These are phyloP conservation scores for Calonectria montana DNA, from an alignment of 2,329 filamentous ascomycete species.

Conservation along the genomic window DNA sequence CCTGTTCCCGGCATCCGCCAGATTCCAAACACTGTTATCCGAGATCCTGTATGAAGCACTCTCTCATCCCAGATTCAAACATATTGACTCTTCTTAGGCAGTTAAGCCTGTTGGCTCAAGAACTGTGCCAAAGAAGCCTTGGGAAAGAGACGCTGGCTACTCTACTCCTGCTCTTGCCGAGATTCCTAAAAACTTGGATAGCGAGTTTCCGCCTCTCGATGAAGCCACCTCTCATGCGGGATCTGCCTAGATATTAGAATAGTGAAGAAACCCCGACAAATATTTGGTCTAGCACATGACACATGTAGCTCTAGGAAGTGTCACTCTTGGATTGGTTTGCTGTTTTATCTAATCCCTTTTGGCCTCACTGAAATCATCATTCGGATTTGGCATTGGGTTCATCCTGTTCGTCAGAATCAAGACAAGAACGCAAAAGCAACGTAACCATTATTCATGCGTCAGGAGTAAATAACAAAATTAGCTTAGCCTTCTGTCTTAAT, in stretches of 20 bases:
- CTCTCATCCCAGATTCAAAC: not conserved
- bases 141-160: conserved; percentile 72
- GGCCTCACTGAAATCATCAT: not conserved
- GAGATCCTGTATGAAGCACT: conserved; percentile 69
- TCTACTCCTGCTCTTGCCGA: conserved; percentile 32
- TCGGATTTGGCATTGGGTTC: not conserved
- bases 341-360: not conserved
- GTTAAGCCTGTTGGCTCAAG: conserved; percentile 61
- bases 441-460: conserved; percentile 37
- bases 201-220: conserved; percentile 49
- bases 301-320: conserved; percentile 25
- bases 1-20: conserved; percentile 89
- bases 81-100: conserved; percentile 47
- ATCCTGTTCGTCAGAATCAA: not conserved
- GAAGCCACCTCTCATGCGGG: conserved; percentile 21
- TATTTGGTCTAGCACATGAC: conserved; percentile 8
- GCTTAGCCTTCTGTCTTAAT: conserved; percentile 3
- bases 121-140: conserved; percentile 72
- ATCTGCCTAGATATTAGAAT: not conserved
- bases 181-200: conserved; percentile 44
- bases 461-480: conserved; percentile 33
- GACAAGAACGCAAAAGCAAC: conserved; percentile 28
- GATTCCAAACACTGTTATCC: conserved; percentile 83
- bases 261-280: not conserved
- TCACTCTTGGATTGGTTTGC: too few species aligned